Evolutionary conservation across 257 asterid genomes (phyloP).

Genomic region (Fraxinus pennsylvanica): DNA sequence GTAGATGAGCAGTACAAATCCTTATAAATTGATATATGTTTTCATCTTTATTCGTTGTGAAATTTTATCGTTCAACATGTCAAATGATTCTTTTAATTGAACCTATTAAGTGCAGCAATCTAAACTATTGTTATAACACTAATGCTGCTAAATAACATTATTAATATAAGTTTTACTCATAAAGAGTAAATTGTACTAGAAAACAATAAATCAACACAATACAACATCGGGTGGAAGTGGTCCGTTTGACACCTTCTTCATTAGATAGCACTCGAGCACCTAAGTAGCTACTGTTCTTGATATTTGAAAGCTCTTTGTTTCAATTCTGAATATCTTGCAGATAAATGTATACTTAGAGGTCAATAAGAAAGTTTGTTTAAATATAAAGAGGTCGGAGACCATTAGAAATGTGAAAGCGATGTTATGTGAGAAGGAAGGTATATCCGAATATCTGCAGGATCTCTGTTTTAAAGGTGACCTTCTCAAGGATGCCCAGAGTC

Average conservation of each 20-base stretch:
- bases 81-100: no score
- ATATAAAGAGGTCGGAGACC: conserved; percentile 26
- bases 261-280: conserved; percentile 22
- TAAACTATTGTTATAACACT: no score
- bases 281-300: not conserved
- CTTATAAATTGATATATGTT: no score
- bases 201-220: no score
- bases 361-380: conserved; percentile 22
- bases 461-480: conserved; percentile 2
- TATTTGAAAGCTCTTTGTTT: not conserved
- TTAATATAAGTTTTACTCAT: no score
- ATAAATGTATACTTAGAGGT: conserved; percentile 25
- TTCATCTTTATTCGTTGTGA: no score
- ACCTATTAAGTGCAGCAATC: no score
- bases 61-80: no score
- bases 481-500: conserved; percentile 21
- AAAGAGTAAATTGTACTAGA: no score
- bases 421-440: conserved; percentile 28
- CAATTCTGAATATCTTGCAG: conserved; percentile 15
- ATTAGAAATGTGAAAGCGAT: conserved; percentile 24
- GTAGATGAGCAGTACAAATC: no score
- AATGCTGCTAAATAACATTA: no score
- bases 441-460: conserved; percentile 29
- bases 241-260: conserved; percentile 14
- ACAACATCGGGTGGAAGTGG: conserved; percentile 14